phyloP scores from a whole-genome alignment of 2,329 filamentous ascomycete species.

The Neospermospora avenae region DNA sequence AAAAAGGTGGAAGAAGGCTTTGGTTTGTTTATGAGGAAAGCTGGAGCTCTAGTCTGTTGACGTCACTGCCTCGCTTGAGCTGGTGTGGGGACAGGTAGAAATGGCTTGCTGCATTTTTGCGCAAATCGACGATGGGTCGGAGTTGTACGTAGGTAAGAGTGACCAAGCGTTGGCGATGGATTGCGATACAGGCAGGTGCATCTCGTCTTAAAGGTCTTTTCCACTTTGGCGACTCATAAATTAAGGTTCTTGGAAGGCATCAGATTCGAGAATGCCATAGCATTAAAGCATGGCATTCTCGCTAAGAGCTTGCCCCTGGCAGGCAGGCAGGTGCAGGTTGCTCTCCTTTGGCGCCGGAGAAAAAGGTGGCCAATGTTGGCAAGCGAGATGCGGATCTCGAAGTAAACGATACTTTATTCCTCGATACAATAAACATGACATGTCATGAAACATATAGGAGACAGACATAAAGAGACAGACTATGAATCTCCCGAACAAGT shows the following conservation, averaged over 20 bases:
- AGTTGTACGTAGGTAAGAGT: too few relatives aligned
- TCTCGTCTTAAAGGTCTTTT: not conserved
- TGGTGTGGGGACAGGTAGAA: not conserved
- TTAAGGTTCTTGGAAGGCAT: not conserved
- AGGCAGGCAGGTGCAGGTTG: too few relatives aligned
- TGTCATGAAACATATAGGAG: too few relatives aligned
- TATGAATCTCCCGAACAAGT: too few relatives aligned
- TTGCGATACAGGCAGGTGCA: not conserved
- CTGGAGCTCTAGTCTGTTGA: slow-evolving; percentile 1
- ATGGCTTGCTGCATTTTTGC: not conserved
- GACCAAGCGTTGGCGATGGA: not conserved
- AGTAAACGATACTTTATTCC: too few relatives aligned
- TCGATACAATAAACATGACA: too few relatives aligned
- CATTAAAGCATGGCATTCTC: not conserved
- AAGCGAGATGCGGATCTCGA: too few relatives aligned
- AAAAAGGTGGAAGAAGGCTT: not conserved
- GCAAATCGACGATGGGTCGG: not conserved
- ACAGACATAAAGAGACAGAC: too few relatives aligned
- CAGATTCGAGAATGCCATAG: not conserved
- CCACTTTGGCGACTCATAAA: not conserved
- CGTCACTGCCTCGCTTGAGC: slow-evolving; percentile 1
- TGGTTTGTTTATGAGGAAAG: slow-evolving; percentile 5
- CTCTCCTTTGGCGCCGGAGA: too few relatives aligned
- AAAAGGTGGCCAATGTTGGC: too few relatives aligned
- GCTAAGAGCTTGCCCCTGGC: not conserved